Conservation (phyloP, 2,329 filamentous ascomycete species). For the Xylaria polymorpha region DNA sequence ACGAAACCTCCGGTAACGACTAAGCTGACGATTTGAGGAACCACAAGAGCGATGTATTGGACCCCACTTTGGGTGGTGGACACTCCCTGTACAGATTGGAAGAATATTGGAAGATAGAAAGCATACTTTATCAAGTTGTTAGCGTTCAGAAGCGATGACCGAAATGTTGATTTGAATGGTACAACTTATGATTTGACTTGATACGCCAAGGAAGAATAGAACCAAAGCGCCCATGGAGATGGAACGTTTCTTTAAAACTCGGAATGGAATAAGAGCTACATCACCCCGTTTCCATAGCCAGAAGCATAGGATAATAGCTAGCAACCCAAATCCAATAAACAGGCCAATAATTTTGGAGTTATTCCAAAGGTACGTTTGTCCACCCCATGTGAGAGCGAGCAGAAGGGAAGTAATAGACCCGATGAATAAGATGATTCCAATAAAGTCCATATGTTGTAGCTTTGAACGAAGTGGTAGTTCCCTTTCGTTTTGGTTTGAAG, state of each 20-base stretch:
- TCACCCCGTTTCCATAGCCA: constrained; percentile 26
- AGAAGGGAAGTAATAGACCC: constrained; percentile 54
- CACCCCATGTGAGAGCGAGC: constrained; percentile 58
- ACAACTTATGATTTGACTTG: background rate
- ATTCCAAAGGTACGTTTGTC: constrained; percentile 48
- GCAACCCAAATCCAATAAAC: constrained; percentile 22
- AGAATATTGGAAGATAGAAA: constrained; percentile 37
- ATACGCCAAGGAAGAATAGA: constrained; percentile 14
- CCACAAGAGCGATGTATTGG: constrained; percentile 27
- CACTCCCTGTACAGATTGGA: constrained; percentile 33
- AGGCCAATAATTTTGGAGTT: constrained; percentile 26
- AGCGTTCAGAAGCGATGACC: no score
- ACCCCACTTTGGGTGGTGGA: constrained; percentile 31
- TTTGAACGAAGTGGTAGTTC: constrained; percentile 18
- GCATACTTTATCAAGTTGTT: constrained; percentile 24
- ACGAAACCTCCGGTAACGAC: constrained; percentile 27
- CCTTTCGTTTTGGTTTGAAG: constrained; percentile 4
- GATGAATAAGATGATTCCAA: constrained; percentile 32
- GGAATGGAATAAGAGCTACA: constrained; percentile 29
- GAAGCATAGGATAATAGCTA: constrained; percentile 13
- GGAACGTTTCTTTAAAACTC: constrained; percentile 29
- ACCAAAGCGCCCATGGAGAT: constrained; percentile 29
- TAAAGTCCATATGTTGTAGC: constrained; percentile 36
- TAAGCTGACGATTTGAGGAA: constrained; percentile 23
- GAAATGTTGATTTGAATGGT: no score